A percentile compares a stretch with the other conserved stretches of the same genome.
phyloP scores from a whole-genome alignment of 768 basidiomycete species.

The Podaxis sp. region DNA sequence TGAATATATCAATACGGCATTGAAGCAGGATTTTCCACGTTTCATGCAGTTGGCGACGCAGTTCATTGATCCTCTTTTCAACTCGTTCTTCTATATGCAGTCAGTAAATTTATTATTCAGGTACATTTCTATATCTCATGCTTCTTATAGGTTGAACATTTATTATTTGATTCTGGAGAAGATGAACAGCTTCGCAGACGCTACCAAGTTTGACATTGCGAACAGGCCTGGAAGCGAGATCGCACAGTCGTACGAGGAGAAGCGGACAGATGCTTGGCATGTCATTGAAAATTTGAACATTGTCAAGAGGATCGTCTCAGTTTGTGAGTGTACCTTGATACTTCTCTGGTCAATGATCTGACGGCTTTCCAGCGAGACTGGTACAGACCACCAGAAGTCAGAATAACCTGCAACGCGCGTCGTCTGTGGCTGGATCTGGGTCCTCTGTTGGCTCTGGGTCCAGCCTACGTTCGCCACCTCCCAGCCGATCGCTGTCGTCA shows the following conservation, averaged over 20 bases:
- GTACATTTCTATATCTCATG: neutral
- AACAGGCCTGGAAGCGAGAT: conserved; percentile 71
- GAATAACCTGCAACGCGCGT: conserved; percentile 29
- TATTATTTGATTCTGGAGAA: conserved; percentile 95
- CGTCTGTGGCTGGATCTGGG: conserved; percentile 33
- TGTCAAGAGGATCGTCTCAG: conserved; percentile 81
- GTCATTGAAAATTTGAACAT: conserved; percentile 79
- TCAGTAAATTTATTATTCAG: conserved; percentile 41
- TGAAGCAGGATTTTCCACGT: conserved; percentile 92
- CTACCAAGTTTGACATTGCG: conserved; percentile 71
- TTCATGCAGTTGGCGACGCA: conserved; percentile 86
- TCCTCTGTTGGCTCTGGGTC: conserved; percentile 33
- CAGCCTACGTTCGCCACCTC: conserved; percentile 40
- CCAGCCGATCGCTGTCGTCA: conserved; percentile 31
- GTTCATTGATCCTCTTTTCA: conserved; percentile 97
- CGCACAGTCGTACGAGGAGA: conserved; percentile 71
- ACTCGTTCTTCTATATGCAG: conserved; percentile 99
- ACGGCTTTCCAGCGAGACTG: conserved; percentile 52
- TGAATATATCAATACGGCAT: conserved; percentile 84
- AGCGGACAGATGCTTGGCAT: conserved; percentile 81
- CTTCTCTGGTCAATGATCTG: neutral
- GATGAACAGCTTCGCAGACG: conserved; percentile 81
- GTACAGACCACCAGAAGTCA: conserved; percentile 50
- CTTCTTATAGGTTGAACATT: conserved; percentile 73
- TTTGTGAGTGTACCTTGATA: conserved; percentile 54